Base-by-base conservation (phyloP, 345 rosid species). In the Anastatica hierochuntica region DNA sequence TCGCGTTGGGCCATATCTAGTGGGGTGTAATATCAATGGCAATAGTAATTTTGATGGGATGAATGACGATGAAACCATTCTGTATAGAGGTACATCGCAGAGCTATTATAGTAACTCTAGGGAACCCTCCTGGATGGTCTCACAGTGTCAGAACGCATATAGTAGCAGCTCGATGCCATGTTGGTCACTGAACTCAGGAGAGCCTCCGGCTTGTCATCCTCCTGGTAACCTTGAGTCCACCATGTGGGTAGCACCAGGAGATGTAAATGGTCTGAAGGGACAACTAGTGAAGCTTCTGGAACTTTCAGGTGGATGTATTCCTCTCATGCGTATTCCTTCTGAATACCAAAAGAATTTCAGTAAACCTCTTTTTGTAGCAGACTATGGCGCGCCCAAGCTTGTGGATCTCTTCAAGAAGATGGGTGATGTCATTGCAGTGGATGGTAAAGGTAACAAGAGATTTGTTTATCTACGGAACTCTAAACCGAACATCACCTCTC, bases 201-300 rank as follows among this genome's bases (percentile, higher is more conserved):
- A 90, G 71, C 68, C 43, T 41, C 19, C 72, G 3, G 65, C 55
- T 24, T 78, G 63, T 56, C 65, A 71, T 50, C 63, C 75, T 53
- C 74, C 49, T 8, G 95, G 87, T 61, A 80, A 73, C 31, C 76
- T 63, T 72, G 82, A 81, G 72, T 66, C 81, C 0, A 61, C 75
- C 2, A 73, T 79, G 84, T 88, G 95, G 94, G 90, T 85, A 4
- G 94, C 84, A 46, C 98, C 96, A 2, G 99, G 99, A 35, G 97
- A 85, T 61, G 53, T 88, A 13, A 83, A 80, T 16, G 95, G 99
- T 33, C 55, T 94, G 56, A 94, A 79, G 68, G 69, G 71, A 13
- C 95, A 85, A 68, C 45, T 94, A 37, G 78, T 88, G 34, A 94
- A 82, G 76, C 67, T 94, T 69, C 79, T 94, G 26, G 88, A 88